Percentiles rank a stretch among this genome's conserved stretches.
These are phyloP conservation scores for Penicillium flavigenum DNA, from an alignment of 495 filamentous ascomycete genomes.

Conservation along the genomic window DNA sequence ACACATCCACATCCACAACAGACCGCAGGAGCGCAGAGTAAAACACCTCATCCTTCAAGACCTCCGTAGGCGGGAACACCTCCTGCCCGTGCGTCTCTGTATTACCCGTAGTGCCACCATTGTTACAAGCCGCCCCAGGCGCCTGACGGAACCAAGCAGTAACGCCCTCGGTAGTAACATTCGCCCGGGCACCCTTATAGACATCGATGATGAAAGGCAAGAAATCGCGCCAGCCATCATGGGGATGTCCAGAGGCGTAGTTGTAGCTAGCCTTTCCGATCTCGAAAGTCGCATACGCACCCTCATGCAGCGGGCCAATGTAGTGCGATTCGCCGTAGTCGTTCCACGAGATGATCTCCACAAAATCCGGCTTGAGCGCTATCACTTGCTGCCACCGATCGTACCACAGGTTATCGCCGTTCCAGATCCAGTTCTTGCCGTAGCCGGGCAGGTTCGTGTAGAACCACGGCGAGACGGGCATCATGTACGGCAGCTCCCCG, in stretches of 20 bases:
- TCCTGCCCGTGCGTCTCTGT: conserved; percentile 22
- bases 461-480: conserved; percentile 77
- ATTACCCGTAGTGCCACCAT: conserved; percentile 39
- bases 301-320: conserved; percentile 55
- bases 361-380: conserved; percentile 61
- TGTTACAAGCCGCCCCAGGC: conserved; percentile 26
- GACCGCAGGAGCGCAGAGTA: conserved; percentile 28
- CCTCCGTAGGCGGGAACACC: conserved; percentile 16
- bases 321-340: conserved; percentile 78
- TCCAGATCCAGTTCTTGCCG: conserved; percentile 73
- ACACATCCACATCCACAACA: conserved; percentile 33
- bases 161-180: conserved; percentile 22
- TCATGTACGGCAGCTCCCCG: conserved; percentile 63
- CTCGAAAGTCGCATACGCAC: conserved; percentile 34
- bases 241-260: conserved; percentile 52
- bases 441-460: conserved; percentile 68
- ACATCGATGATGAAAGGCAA: conserved; percentile 64
- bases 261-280: conserved; percentile 50
- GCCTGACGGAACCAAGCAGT: conserved; percentile 57
- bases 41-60: conserved; percentile 33
- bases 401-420: conserved; percentile 70
- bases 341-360: conserved; percentile 65
- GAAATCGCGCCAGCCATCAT: conserved; percentile 55
- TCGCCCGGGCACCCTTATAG: conserved; percentile 53
- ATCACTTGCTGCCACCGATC: conserved; percentile 70